Conservation (phyloP, 257 asterid genomes). For the Fraxinus anomala region DNA sequence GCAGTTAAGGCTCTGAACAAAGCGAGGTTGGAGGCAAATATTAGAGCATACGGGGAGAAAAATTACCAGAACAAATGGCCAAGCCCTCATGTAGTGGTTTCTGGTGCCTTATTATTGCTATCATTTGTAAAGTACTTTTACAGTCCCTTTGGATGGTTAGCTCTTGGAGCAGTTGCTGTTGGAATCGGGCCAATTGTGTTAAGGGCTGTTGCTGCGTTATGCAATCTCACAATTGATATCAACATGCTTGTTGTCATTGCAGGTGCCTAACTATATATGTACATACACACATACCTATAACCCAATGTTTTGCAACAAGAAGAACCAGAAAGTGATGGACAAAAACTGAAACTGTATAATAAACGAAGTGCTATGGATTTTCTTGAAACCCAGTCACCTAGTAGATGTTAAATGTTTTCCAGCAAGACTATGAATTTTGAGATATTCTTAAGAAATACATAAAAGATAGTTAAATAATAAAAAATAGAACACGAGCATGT, state of each 20-base stretch:
- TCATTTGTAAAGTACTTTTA: slow-evolving; percentile 52
- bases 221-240: slow-evolving; percentile 56
- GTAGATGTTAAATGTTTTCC: no score
- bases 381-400: no score
- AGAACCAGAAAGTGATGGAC: no score
- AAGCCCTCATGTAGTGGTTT: slow-evolving; percentile 56
- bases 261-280: slow-evolving; percentile 36
- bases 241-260: slow-evolving; percentile 77
- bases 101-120: slow-evolving; percentile 56
- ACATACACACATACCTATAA: background rate
- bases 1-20: slow-evolving; percentile 75
- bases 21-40: slow-evolving; percentile 73
- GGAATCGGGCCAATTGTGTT: slow-evolving; percentile 63
- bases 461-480: no score
- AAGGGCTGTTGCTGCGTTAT: slow-evolving; percentile 44
- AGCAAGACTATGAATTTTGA: no score
- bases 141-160: slow-evolving; percentile 71
- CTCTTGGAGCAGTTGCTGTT: slow-evolving; percentile 58
- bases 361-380: no score
- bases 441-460: no score
- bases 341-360: no score
- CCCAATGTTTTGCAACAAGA: no score
- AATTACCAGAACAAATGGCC: slow-evolving; percentile 68
- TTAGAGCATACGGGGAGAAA: slow-evolving; percentile 44
- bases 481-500: no score